Conservation (phyloP, 2,329 filamentous ascomycete species). For the Aspergillus awamori region DNA sequence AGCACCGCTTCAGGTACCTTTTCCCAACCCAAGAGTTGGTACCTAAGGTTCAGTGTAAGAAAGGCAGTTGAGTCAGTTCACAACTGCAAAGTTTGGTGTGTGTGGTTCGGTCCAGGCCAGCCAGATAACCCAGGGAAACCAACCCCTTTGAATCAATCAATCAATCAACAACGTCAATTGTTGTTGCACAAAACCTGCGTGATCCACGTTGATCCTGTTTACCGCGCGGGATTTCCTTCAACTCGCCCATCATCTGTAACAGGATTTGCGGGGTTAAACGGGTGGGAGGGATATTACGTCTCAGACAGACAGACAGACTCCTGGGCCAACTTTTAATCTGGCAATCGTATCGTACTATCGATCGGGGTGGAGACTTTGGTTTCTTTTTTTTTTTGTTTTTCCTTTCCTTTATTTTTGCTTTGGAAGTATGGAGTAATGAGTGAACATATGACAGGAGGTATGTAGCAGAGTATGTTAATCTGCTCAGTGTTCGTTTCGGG, state of each 20-base stretch:
- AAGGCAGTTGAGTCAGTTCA: not conserved
- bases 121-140: constrained; percentile 6
- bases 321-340: not conserved
- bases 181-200: constrained; percentile 13
- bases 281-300: constrained; percentile 7
- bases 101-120: constrained; percentile 2
- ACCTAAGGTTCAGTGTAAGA: not conserved
- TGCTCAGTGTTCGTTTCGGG: not conserved
- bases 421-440: not conserved
- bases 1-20: not conserved
- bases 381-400: too few relatives aligned
- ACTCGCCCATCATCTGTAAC: constrained; percentile 1
- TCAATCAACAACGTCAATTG: constrained; percentile 1
- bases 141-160: not conserved
- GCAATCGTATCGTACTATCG: not conserved
- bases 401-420: too few relatives aligned
- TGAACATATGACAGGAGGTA: not conserved
- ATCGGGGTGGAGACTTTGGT: not conserved
- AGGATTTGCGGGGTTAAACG: constrained; percentile 6
- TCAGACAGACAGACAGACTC: not conserved
- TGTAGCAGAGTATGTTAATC: not conserved
- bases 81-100: not conserved
- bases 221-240: constrained; percentile 14
- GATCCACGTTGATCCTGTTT: constrained; percentile 14
- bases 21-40: not conserved